Evolutionary conservation across 2,329 filamentous ascomycete species (phyloP).

Genomic region (Chaetomium olivaceum): DNA sequence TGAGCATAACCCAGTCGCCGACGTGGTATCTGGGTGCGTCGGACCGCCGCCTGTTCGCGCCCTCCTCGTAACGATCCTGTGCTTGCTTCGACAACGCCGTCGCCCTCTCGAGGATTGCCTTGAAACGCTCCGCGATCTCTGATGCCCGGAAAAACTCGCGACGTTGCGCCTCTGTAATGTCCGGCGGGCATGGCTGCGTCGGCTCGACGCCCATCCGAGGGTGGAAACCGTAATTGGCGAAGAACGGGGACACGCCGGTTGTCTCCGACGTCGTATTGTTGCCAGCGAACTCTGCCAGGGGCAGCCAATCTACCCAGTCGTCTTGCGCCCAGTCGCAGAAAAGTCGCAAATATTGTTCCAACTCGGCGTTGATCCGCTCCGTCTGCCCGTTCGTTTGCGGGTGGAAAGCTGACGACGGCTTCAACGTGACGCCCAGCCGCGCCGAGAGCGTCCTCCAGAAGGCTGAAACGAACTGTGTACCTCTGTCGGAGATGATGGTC

Average conservation of each 20-base stretch:
- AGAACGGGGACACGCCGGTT: constrained; percentile 8
- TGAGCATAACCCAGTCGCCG: neutral
- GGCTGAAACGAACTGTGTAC: neutral
- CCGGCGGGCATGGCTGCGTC: neutral
- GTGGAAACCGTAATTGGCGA: constrained; percentile 4
- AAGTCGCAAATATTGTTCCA: neutral
- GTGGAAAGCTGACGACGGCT: neutral
- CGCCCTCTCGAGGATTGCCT: neutral
- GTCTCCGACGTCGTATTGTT: neutral
- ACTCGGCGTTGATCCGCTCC: constrained; percentile 2
- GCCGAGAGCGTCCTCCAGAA: neutral
- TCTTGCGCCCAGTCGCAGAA: constrained; percentile 1
- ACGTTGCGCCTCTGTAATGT: neutral
- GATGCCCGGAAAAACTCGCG: neutral
- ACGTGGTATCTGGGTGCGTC: neutral
- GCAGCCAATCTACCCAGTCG: neutral
- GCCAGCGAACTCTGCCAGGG: constrained; percentile 1
- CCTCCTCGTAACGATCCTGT: neutral
- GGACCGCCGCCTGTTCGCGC: neutral
- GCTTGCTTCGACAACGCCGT: neutral
- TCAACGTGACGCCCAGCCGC: neutral
- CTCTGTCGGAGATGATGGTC: neutral
- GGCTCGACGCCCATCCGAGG: neutral
- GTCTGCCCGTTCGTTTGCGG: neutral
- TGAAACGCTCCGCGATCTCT: neutral